Conservation (phyloP, 768 basidiomycete species). For the Ephemerocybe angulata region DNA sequence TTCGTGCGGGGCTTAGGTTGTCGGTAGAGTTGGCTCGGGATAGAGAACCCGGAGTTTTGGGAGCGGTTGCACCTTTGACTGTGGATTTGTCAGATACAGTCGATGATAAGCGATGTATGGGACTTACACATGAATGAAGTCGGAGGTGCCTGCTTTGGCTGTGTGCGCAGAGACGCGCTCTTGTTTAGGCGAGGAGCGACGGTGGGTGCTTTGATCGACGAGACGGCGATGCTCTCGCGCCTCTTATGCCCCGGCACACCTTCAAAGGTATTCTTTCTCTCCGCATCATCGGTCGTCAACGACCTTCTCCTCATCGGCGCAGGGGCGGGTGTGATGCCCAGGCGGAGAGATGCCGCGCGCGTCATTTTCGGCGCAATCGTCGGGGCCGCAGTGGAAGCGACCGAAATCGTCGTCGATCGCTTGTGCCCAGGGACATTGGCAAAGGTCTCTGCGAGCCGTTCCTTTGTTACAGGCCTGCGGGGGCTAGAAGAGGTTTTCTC, state of each 20-base stretch:
- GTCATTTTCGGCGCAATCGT: conserved; percentile 71
- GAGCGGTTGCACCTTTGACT: conserved; percentile 47
- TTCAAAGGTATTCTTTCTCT: conserved; percentile 54
- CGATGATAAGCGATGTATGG: background rate
- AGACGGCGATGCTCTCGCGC: conserved; percentile 68
- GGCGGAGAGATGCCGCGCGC: conserved; percentile 64
- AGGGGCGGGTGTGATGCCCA: conserved; percentile 46
- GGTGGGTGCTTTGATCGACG: conserved; percentile 59
- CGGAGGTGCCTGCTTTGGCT: conserved; percentile 59
- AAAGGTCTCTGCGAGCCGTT: conserved; percentile 61
- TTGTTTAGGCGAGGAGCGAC: conserved; percentile 76
- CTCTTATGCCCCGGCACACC: conserved; percentile 86
- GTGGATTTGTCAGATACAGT: background rate
- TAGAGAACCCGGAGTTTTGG: conserved; percentile 27
- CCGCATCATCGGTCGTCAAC: conserved; percentile 11
- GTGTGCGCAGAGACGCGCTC: conserved; percentile 63
- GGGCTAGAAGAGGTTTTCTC: conserved; percentile 43
- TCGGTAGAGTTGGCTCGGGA: background rate
- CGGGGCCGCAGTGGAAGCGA: conserved; percentile 75
- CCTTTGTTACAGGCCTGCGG: conserved; percentile 56
- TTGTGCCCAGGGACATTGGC: conserved; percentile 82
- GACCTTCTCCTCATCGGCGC: conserved; percentile 39
- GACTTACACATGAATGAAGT: conserved; percentile 56
- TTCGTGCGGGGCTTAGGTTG: background rate
- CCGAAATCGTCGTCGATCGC: conserved; percentile 59